A percentile compares a stretch with the other conserved stretches of the same genome.
Conservation (phyloP, 202 grass and related monocot genomes). For the Bolboschoenoplectus hybrid region DNA sequence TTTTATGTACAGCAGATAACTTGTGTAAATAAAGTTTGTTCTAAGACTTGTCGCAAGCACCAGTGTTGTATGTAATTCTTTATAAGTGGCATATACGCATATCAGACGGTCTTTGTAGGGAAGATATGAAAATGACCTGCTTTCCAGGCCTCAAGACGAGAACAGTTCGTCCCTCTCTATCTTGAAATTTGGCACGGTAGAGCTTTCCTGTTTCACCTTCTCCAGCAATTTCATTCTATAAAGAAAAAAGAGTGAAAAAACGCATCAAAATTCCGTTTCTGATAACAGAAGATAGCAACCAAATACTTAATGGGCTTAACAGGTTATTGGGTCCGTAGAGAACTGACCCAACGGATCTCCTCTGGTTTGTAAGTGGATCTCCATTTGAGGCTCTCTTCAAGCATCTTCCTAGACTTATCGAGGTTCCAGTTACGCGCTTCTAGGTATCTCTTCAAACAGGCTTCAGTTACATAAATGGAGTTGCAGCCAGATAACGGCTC, state of each 20-base stretch:
- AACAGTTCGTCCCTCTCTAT: conserved; percentile 72
- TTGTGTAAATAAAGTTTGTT: not conserved
- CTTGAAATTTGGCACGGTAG: conserved; percentile 71
- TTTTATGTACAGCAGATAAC: not conserved
- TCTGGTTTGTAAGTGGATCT: conserved; percentile 71
- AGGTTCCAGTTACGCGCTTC: conserved; percentile 81
- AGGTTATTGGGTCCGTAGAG: conserved; percentile 2
- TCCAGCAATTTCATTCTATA: conserved; percentile 65
- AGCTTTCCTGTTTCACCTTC: conserved; percentile 95
- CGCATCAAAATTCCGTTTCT: not conserved
- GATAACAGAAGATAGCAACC: not conserved
- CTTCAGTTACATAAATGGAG: conserved; percentile 57
- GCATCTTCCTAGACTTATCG: conserved; percentile 77
- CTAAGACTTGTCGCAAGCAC: not conserved
- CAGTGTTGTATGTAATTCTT: not conserved
- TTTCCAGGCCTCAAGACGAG: conserved; percentile 74
- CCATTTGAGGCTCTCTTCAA: conserved; percentile 87
- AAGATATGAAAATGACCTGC: conserved; percentile 50
- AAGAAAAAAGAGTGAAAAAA: conserved; percentile 33
- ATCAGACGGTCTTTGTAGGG: not conserved
- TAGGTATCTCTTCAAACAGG: conserved; percentile 77
- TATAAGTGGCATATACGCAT: not conserved
- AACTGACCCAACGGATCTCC: conserved; percentile 78
- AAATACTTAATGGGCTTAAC: not conserved
- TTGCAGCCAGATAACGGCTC: conserved; percentile 53